Base-by-base conservation (phyloP, 169 alveolate species). In the Babesia caballi region DNA sequence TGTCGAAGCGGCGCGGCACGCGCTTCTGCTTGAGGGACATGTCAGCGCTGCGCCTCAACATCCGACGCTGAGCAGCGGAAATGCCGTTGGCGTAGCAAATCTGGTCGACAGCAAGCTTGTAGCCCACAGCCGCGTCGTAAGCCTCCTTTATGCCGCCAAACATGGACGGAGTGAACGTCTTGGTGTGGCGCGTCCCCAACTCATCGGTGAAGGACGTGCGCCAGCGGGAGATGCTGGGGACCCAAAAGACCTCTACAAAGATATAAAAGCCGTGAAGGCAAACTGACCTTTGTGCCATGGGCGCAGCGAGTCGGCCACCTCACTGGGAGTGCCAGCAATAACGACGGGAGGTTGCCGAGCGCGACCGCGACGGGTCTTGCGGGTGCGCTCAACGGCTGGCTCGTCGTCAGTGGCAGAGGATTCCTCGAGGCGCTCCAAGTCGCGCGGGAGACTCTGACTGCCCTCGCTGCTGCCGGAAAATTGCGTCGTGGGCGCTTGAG, bases 61-160 rank as follows among this genome's bases (percentile, higher is more conserved):
- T 23, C 6, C 25, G 4, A 17, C 73, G 58, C 50, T 47, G 6
- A 8, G 52, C 41, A 42, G 44, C 73, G 14, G 41, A 17, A 8
- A 63, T 63, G 32, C 73, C 73, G 27, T 40, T 49, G 8, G 73
- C 58, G 25, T 41, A 7, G 73, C 73, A 63, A 35, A 78, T 78
- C 47, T 54, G 61, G 40, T 78, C 87, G 15, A 78, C 47, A 32
- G 73, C 51, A 44, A 25, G 47, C 61, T 74, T 56, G 54, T 65
- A 78, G 59, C 68, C 83, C n/a, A 78, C 68, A 1, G 87, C 87
- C 11, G 87, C 87, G 40, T 78, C 52, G 46, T 78, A 78, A 3
- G 87, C 87, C 68, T 49, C 87, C 68, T 60, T 38, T 15, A 78
- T 83, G 28, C 87, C 87, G 30, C 87, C 87, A 30, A 78, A 78